Evolutionary conservation across 169 alveolate species (phyloP).

Genomic region (Plasmodium ovale): DNA sequence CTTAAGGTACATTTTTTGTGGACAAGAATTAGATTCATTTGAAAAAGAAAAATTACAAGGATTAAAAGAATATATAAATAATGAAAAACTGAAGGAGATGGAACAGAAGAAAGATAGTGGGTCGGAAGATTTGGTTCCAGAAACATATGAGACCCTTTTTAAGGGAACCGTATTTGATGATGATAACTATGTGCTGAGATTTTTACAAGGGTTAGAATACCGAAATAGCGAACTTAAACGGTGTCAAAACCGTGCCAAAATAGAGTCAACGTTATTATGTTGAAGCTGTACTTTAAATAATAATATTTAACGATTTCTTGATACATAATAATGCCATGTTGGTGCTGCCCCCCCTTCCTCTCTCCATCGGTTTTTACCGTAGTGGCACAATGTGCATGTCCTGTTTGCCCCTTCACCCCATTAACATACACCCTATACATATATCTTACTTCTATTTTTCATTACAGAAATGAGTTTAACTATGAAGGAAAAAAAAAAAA

Average conservation of each 20-base stretch:
- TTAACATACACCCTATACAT: too few species aligned
- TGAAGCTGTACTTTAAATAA: too few species aligned
- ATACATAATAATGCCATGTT: too few species aligned
- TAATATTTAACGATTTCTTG: too few species aligned
- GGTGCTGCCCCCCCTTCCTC: too few species aligned
- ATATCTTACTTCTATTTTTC: background rate
- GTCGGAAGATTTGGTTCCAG: slow-evolving; percentile 17
- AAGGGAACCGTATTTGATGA: slow-evolving; percentile 77
- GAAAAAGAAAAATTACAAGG: slow-evolving; percentile 81
- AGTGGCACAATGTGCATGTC: too few species aligned
- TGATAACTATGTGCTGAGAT: slow-evolving; percentile 83
- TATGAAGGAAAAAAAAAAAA: too few species aligned
- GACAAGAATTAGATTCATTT: slow-evolving; percentile 78
- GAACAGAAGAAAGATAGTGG: slow-evolving; percentile 23
- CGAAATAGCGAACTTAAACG: too few species aligned
- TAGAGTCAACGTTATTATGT: too few species aligned
- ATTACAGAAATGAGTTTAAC: slow-evolving; percentile 71
- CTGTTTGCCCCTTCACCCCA: too few species aligned
- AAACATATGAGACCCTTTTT: slow-evolving; percentile 73
- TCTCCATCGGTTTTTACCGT: too few species aligned
- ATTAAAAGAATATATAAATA: slow-evolving; percentile 79
- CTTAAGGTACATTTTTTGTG: slow-evolving; percentile 80
- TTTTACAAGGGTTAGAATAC: slow-evolving; percentile 76
- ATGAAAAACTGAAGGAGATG: slow-evolving; percentile 69
- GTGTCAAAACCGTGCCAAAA: background rate